Evolutionary conservation across 441 rosid genomes (phyloP), one percentile per base, ranked within the genome.

Genomic region (Adansonia rubrostipa): DNA sequence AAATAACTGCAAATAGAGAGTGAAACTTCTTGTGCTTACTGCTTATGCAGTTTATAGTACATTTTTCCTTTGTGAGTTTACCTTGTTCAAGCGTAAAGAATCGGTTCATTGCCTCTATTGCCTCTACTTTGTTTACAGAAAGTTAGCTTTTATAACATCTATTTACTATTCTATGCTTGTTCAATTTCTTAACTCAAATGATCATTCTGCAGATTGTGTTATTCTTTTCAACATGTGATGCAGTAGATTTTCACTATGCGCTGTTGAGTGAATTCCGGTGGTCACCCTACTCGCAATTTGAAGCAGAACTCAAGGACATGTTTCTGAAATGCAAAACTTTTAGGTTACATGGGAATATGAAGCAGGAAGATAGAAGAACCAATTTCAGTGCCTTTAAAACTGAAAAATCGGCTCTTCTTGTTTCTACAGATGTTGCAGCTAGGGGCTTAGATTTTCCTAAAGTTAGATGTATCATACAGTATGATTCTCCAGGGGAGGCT

Each of bases 401-500:
- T 3, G 98, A 94, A 84, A 96, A 91, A 74, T 84, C 78, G 14
- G 97, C 96, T 64, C 96, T 96, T 78, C 93, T 96, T 62, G 80
- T 96, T 78, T 91, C 95, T 75, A 92, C 97, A 17, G 99, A 96
- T 86, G 87, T 94, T 81, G 89, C 97, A 73, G 96, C 99, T 60
- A 92, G 99, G 84, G 99, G 99, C 78, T 82, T 96, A 72, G 99
- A 96, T 83, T 88, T 94, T 87, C 98, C 97, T 15, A 88, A 91
- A 84, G 98, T 96, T 71, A 88, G 87, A 83, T 96, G 97, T 82
- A 96, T 94, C 77, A 87, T 94, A 78, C 99, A 96, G 82, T 96
- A 96, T 71, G 99, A 96, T 86, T 94, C 97, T 79, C 97, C 99
- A 4, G 99, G 99, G 82, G 99, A 96, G 86, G 99, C 99, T 64